Evolutionary conservation across 1,284 basidiomycete species (phyloP), one percentile per base, ranked within the genome.

Genomic region (Apiotrichum veenhuisii): DNA sequence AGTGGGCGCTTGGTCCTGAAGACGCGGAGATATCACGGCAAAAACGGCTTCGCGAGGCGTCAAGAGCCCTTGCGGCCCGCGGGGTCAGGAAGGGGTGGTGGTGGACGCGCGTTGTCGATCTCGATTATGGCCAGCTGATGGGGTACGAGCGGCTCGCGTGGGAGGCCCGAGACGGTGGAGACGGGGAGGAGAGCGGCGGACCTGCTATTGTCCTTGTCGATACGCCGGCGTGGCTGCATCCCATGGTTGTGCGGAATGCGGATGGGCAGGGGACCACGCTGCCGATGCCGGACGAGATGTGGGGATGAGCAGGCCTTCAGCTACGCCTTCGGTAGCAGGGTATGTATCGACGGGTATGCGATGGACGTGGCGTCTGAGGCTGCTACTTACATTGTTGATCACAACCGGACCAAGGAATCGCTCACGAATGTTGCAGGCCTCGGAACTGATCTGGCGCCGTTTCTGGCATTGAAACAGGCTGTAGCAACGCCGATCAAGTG

Each of bases 91-190:
- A 36, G 4, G 57, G 57, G 0, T 52, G 50, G 57, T 59, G 50
- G 50, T 59, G 57, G 57, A 33, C 36, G 10, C 57, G 55, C 42
- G 37, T 59, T 17, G 36, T 23, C 3, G 57, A 55, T n/a, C 53
- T 52, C 8, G 57, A 59, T 23, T 55, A 59, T 42, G 17, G 27
- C 40, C 53, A 52, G 45, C 50, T 59, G 18, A 42, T 41, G 17
- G 53, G 57, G 5, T 59, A 55, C 25, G 27, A 49, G 34, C 53
- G 57, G 5, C 30, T 42, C 26, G 45, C 7, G 15, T 59, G 57
- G 57, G 17, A 17, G 27, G 45, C 48, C 2, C 42, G 25, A 9
- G 14, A 18, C 3, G 12, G n/a, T 1, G 40, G 41, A 7, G 50
- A 33, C 5, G 8, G n/a, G 37, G n/a, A n/a, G n/a, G 37, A 17